Percentiles rank a stretch among this genome's conserved stretches.
Conservation (phyloP, 805 yeast genomes). For the Yamadazyma tumulicola region DNA sequence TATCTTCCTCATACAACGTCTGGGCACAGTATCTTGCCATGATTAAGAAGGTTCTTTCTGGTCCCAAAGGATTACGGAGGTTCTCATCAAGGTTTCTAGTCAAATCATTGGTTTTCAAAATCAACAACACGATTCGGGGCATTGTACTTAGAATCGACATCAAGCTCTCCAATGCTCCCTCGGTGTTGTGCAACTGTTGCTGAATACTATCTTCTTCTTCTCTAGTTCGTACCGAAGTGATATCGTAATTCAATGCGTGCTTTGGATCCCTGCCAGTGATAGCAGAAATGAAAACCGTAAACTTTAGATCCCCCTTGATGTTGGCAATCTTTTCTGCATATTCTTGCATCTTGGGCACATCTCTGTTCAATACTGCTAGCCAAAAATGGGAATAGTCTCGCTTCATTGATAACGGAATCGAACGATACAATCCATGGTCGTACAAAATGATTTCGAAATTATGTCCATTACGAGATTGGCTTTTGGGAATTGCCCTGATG, state of each 20-base stretch:
- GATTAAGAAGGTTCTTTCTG: conserved; percentile 81
- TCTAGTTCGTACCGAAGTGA: conserved; percentile 47
- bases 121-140: conserved; percentile 82
- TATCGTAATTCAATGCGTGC: conserved; percentile 64
- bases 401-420: conserved; percentile 73
- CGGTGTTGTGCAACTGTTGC: conserved; percentile 49
- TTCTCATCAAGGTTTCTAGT: conserved; percentile 86
- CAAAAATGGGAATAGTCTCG: conserved; percentile 87
- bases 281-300: conserved; percentile 86
- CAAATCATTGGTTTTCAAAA: conserved; percentile 90
- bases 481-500: conserved; percentile 43
- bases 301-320: conserved; percentile 65
- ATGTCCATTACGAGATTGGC: conserved; percentile 37
- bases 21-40: conserved; percentile 87
- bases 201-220: conserved; percentile 71
- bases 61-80: conserved; percentile 77
- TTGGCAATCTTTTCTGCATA: conserved; percentile 81
- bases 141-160: conserved; percentile 75
- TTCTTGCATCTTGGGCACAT: conserved; percentile 59
- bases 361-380: conserved; percentile 78
- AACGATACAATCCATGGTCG: conserved; percentile 92
- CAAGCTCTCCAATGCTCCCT: conserved; percentile 65
- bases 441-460: conserved; percentile 89
- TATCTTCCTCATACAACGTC: conserved; percentile 68
- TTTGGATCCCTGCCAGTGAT: conserved; percentile 91